These are phyloP conservation scores for Aspergillus carbonarius DNA, from an alignment of 2,329 filamentous ascomycete genomes.

Conservation along the genomic window DNA sequence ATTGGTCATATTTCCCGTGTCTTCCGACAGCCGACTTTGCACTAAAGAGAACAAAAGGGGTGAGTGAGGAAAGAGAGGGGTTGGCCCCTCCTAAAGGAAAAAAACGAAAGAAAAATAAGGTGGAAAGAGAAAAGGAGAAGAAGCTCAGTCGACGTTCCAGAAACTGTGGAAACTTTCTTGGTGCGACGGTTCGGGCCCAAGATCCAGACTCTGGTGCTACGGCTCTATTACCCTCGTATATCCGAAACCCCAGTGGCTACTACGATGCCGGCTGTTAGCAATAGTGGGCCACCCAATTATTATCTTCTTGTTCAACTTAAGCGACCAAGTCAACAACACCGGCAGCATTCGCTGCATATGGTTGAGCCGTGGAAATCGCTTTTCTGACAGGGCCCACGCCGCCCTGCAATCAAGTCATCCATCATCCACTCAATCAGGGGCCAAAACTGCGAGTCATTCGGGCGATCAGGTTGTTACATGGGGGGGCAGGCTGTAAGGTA, in stretches of 20 bases:
- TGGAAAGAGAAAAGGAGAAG: neutral
- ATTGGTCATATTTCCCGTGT: conserved; percentile 1
- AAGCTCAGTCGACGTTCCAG: conserved; percentile 19
- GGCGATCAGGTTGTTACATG: conserved; percentile 10
- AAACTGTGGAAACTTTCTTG: conserved; percentile 20
- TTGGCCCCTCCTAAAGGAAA: neutral
- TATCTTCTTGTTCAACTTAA: neutral
- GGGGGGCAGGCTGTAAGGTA: conserved; percentile 10
- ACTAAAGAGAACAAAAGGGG: conserved; percentile 4
- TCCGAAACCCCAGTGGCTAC: conserved; percentile 19
- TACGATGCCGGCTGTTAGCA: conserved; percentile 8
- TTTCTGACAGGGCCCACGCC: conserved; percentile 13
- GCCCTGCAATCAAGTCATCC: conserved; percentile 16
- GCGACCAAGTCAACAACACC: conserved; percentile 1
- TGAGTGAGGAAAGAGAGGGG: neutral
- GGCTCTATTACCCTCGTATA: conserved; percentile 18
- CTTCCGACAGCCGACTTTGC: conserved; percentile 5
- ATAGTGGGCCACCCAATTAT: conserved; percentile 5
- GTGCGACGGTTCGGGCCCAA: conserved; percentile 20
- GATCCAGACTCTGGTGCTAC: conserved; percentile 20
- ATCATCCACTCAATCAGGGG: conserved; percentile 4
- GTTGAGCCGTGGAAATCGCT: conserved; percentile 7
- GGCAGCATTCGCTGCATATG: neutral
- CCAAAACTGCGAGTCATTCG: conserved; percentile 15
- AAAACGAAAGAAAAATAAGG: conserved; percentile 5